Conservation (phyloP, 2,329 filamentous ascomycete species). For the Nemania abortiva region DNA sequence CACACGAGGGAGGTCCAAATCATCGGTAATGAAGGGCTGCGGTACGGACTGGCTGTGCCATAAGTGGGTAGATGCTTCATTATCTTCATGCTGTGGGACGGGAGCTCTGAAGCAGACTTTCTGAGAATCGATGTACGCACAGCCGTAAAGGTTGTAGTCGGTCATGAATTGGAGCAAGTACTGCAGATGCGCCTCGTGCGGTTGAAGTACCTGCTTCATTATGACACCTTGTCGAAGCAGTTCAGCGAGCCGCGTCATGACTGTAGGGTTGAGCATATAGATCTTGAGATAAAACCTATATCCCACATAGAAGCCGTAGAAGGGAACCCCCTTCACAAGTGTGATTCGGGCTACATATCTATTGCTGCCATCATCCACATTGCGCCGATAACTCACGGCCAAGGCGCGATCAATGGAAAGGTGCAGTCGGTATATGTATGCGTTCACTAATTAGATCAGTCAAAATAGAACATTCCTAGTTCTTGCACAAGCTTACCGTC, state of each 20-base stretch:
- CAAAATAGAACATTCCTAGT: constrained; percentile 32
- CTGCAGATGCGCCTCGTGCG: constrained; percentile 93
- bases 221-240: constrained; percentile 89
- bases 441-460: constrained; percentile 66
- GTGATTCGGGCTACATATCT: constrained; percentile 90
- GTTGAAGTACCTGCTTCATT: constrained; percentile 85
- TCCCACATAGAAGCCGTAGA: constrained; percentile 95
- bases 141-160: constrained; percentile 97
- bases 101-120: constrained; percentile 80
- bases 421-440: constrained; percentile 82
- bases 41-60: constrained; percentile 86
- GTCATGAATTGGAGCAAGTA: constrained; percentile 97
- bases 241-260: constrained; percentile 89
- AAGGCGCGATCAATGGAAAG: constrained; percentile 92
- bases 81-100: constrained; percentile 75
- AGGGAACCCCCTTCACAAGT: constrained; percentile 91
- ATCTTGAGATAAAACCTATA: constrained; percentile 94
- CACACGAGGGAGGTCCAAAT: constrained; percentile 75
- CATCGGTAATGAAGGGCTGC: constrained; percentile 68
- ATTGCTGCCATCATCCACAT: constrained; percentile 74
- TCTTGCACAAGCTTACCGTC: constrained; percentile 67
- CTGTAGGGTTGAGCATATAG: constrained; percentile 87
- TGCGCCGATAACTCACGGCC: constrained; percentile 84
- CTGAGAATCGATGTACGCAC: constrained; percentile 81
- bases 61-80: constrained; percentile 70